phyloP scores from a whole-genome alignment of 352 stramenopile species.

The Pythium brachiatum region DNA sequence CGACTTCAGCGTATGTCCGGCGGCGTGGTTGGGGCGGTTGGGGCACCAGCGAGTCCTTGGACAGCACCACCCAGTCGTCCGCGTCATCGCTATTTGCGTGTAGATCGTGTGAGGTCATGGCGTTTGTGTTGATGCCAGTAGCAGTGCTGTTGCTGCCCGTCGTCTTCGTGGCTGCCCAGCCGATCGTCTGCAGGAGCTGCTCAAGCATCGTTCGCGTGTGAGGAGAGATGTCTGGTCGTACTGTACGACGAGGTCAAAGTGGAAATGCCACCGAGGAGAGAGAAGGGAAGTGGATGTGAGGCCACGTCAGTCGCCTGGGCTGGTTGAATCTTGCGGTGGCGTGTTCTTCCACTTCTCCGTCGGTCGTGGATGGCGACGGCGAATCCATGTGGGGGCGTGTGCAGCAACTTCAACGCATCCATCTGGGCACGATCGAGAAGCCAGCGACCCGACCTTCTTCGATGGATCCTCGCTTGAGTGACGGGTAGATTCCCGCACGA shows the following conservation, averaged over 20 bases:
- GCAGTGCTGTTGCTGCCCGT: background rate
- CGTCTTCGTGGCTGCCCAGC: slow-evolving; percentile 1
- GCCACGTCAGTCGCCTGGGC: background rate
- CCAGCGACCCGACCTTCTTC: background rate
- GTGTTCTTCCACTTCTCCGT: slow-evolving; percentile 1
- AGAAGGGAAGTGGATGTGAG: background rate
- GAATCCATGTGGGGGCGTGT: slow-evolving; percentile 3
- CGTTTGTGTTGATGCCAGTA: background rate
- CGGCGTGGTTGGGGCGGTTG: slow-evolving; percentile 6
- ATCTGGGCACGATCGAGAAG: background rate
- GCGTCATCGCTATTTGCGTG: background rate
- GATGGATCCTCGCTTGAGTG: background rate
- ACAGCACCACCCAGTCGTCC: slow-evolving; percentile 23
- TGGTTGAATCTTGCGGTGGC: background rate
- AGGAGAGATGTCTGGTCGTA: background rate
- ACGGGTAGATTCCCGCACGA: background rate
- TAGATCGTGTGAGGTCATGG: background rate
- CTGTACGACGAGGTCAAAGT: background rate
- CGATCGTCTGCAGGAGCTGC: slow-evolving; percentile 22
- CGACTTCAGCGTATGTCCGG: slow-evolving; percentile 37
- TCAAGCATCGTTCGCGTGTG: slow-evolving; percentile 17
- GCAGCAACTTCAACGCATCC: slow-evolving; percentile 5
- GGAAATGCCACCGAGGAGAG: background rate
- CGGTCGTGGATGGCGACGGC: background rate
- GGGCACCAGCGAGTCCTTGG: background rate